Evolutionary conservation across 257 asterid genomes (phyloP).

Genomic region (Nicotiana tomentosiformis): DNA sequence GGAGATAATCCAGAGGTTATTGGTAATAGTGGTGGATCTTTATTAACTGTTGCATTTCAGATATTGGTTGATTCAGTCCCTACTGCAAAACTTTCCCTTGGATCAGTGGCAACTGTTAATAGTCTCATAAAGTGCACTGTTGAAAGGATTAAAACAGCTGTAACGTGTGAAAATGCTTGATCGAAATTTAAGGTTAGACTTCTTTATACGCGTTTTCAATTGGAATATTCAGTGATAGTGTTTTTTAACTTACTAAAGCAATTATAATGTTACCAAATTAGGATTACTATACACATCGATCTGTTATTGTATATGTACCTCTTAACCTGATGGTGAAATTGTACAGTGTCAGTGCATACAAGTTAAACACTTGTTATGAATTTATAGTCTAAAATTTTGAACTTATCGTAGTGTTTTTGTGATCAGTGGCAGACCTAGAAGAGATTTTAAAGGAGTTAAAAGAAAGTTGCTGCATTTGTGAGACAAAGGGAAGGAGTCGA

Average conservation of each 20-base stretch:
- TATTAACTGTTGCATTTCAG: constrained; percentile 77
- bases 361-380: not conserved
- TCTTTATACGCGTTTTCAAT: constrained; percentile 8
- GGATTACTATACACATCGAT: not conserved
- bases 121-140: constrained; percentile 82
- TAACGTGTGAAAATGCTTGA: constrained; percentile 40
- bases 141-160: constrained; percentile 64
- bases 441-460: not conserved
- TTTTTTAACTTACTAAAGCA: too few relatives aligned
- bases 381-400: not conserved
- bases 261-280: not conserved
- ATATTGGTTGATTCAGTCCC: constrained; percentile 75
- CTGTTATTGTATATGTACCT: too few relatives aligned
- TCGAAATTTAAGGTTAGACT: constrained; percentile 12
- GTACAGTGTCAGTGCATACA: not conserved
- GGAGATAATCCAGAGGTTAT: constrained; percentile 28
- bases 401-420: not conserved
- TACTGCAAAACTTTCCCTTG: constrained; percentile 69
- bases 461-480: constrained; percentile 17
- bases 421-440: not conserved
- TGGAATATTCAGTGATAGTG: not conserved
- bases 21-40: constrained; percentile 47
- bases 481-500: constrained; percentile 49
- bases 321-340: too few relatives aligned
- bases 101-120: constrained; percentile 72